Percentiles rank a stretch among this genome's conserved stretches.
These are phyloP conservation scores for Chytriomyces hyalinus DNA, from an alignment of 192 early-diverging fungal species.

Conservation along the genomic window DNA sequence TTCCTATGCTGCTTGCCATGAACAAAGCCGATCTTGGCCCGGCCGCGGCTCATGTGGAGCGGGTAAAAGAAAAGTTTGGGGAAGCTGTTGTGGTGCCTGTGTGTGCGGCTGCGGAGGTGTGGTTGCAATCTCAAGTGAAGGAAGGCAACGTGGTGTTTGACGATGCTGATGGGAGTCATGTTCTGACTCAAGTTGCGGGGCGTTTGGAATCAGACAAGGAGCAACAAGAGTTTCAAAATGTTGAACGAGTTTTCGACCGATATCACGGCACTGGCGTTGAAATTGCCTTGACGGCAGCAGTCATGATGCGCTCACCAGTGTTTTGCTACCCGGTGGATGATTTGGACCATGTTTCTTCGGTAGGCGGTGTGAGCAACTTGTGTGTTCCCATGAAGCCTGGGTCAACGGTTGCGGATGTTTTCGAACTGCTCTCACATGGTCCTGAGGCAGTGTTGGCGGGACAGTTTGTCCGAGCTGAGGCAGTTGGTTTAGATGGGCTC, in stretches of 20 bases:
- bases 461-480: constrained; percentile 39
- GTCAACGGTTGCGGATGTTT: constrained; percentile 34
- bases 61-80: constrained; percentile 24
- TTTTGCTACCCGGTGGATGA: constrained; percentile 36
- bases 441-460: constrained; percentile 22
- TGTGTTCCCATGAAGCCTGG: constrained; percentile 37
- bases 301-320: constrained; percentile 36
- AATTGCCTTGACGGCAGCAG: constrained; percentile 33
- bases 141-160: constrained; percentile 21
- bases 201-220: constrained; percentile 3
- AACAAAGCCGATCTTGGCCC: constrained; percentile 36
- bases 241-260: constrained; percentile 2
- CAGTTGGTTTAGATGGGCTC: constrained; percentile 6
- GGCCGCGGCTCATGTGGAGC: constrained; percentile 15
- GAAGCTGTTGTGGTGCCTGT: constrained; percentile 28
- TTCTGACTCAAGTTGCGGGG: background rate
- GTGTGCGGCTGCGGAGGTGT: constrained; percentile 33
- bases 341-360: constrained; percentile 5
- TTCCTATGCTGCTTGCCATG: constrained; percentile 38
- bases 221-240: constrained; percentile 9
- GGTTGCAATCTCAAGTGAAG: constrained; percentile 26
- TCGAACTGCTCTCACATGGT: constrained; percentile 29
- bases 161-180: background rate
- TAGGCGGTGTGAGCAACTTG: background rate
- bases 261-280: constrained; percentile 30